phyloP scores from a whole-genome alignment of 371 early-diverging fungal genomes.

The Syncephalis fuscata region DNA sequence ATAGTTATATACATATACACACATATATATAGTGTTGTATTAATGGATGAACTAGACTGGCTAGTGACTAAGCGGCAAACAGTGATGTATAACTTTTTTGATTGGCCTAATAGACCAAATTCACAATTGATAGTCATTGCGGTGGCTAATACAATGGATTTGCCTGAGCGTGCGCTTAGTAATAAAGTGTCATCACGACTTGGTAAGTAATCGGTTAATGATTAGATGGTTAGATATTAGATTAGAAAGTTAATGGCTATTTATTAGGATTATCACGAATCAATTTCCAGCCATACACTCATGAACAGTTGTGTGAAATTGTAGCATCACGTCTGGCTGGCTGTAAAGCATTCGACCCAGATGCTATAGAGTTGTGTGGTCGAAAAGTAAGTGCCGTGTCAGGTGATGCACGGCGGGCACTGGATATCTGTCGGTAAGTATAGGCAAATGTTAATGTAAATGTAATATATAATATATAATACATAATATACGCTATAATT shows the following conservation, averaged over 20 bases:
- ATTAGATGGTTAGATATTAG: neutral
- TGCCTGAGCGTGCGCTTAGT: slow-evolving; percentile 87
- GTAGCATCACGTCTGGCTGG: slow-evolving; percentile 62
- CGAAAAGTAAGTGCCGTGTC: slow-evolving; percentile 89
- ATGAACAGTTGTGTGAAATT: slow-evolving; percentile 68
- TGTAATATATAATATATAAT: no score
- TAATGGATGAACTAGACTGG: slow-evolving; percentile 97
- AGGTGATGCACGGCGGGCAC: slow-evolving; percentile 92
- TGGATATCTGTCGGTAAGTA: slow-evolving; percentile 75
- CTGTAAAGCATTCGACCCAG: slow-evolving; percentile 48
- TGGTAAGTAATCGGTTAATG: slow-evolving; percentile 25
- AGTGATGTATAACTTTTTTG: slow-evolving; percentile 96
- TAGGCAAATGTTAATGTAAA: no score
- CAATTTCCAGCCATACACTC: slow-evolving; percentile 80
- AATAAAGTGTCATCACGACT: slow-evolving; percentile 87
- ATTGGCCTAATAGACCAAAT: slow-evolving; percentile 80
- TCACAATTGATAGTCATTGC: slow-evolving; percentile 84
- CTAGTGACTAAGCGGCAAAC: slow-evolving; percentile 83
- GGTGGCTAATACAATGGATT: slow-evolving; percentile 97
- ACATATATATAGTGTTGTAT: slow-evolving; percentile 42
- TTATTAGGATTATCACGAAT: slow-evolving; percentile 56
- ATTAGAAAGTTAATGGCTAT: slow-evolving; percentile 5
- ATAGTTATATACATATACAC: neutral
- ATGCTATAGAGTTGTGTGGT: slow-evolving; percentile 86
- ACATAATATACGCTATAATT: no score